Evolutionary conservation across 192 early-diverging fungal genomes (phyloP).

Genomic region (Phlyctochytrium bullatum): DNA sequence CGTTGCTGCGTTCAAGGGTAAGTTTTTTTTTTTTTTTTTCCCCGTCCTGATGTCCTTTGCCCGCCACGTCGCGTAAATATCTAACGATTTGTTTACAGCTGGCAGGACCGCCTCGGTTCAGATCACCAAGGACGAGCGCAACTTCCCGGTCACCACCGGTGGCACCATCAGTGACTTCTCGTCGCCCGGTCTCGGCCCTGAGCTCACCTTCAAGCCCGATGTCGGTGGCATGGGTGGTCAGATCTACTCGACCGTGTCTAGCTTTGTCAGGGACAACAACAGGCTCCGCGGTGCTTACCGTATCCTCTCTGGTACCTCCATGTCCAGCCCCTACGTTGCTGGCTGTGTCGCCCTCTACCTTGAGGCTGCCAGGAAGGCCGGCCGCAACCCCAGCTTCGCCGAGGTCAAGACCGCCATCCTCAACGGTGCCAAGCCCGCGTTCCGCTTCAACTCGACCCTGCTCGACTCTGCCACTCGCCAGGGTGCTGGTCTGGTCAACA

Average conservation of each 20-base stretch:
- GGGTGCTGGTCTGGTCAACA: slow-evolving; percentile 56
- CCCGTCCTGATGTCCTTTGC: too few relatives aligned
- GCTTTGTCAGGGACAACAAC: neutral
- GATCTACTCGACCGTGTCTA: slow-evolving; percentile 28
- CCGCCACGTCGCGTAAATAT: too few relatives aligned
- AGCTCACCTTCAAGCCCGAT: slow-evolving; percentile 62
- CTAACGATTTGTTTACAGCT: too few relatives aligned
- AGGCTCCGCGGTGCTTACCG: slow-evolving; percentile 14
- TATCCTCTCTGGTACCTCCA: slow-evolving; percentile 63
- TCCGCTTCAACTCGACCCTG: slow-evolving; percentile 20
- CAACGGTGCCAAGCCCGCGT: slow-evolving; percentile 8
- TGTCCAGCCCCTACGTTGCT: slow-evolving; percentile 74
- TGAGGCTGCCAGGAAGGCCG: slow-evolving; percentile 26
- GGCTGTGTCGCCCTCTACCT: slow-evolving; percentile 67
- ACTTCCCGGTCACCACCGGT: too few relatives aligned
- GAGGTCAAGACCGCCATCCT: slow-evolving; percentile 24
- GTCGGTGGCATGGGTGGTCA: slow-evolving; percentile 39
- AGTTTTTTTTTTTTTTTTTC: too few relatives aligned
- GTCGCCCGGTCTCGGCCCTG: slow-evolving; percentile 69
- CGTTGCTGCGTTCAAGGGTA: too few relatives aligned
- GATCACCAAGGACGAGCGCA: too few relatives aligned
- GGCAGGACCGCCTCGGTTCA: too few relatives aligned
- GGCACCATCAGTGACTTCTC: slow-evolving; percentile 70
- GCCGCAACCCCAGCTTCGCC: slow-evolving; percentile 14
- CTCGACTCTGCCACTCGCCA: slow-evolving; percentile 23